Conservation (phyloP, 352 stramenopile genomes). For the Globisporangium acanthophoron region DNA sequence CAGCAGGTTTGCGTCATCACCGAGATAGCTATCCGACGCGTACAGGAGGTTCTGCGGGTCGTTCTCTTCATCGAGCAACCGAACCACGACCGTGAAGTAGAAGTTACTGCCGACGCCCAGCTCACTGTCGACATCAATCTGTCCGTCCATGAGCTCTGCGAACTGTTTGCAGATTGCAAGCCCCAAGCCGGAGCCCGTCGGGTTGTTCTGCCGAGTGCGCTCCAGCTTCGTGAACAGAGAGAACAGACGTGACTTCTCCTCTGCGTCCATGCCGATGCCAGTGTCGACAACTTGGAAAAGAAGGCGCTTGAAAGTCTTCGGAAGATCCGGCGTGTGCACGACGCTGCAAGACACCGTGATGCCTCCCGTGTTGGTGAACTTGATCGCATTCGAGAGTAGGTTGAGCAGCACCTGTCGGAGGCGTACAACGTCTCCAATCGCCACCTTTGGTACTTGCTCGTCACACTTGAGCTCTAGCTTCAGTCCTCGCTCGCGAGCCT, state of each 20-base stretch:
- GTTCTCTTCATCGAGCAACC: conserved; percentile 43
- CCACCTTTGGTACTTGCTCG: conserved; percentile 52
- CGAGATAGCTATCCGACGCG: conserved; percentile 45
- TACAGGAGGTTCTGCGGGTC: conserved; percentile 39
- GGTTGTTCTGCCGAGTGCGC: conserved; percentile 78
- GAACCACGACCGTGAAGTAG: conserved; percentile 78
- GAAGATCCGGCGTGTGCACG: conserved; percentile 57
- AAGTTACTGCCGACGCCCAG: conserved; percentile 79
- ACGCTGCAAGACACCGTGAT: conserved; percentile 77
- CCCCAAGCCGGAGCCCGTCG: conserved; percentile 79
- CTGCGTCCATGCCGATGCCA: conserved; percentile 71
- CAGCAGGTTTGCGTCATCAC: conserved; percentile 12
- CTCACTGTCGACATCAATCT: conserved; percentile 82
- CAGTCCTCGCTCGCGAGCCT: conserved; percentile 75
- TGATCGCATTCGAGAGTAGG: conserved; percentile 83
- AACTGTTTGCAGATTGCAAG: conserved; percentile 88
- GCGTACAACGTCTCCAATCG: conserved; percentile 75
- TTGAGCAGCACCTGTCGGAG: conserved; percentile 80
- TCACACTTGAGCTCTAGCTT: conserved; percentile 76
- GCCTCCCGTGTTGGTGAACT: conserved; percentile 80
- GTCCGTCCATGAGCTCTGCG: conserved; percentile 83
- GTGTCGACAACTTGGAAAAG: conserved; percentile 86
- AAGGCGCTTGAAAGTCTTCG: conserved; percentile 60
- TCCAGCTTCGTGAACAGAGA: conserved; percentile 82
- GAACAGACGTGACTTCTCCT: conserved; percentile 79